phyloP scores from a whole-genome alignment of 768 basidiomycete genomes.

The Auricularia sp. region DNA sequence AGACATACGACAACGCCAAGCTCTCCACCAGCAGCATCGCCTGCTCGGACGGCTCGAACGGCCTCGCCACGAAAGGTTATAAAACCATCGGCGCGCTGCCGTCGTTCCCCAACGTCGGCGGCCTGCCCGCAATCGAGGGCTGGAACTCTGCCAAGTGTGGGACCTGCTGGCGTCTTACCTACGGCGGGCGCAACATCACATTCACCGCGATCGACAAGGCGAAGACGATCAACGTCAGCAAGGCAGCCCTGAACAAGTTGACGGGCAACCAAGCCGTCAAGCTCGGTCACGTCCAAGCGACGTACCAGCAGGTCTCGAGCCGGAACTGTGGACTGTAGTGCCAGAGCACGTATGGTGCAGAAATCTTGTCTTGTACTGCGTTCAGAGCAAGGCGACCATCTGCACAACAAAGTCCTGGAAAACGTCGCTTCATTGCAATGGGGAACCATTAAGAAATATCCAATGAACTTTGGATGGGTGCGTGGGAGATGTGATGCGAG shows the following conservation, averaged over 20 bases:
- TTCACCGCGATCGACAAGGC: neutral
- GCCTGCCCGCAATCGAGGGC: slow-evolving; percentile 20
- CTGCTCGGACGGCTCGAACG: slow-evolving; percentile 30
- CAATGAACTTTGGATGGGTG: neutral
- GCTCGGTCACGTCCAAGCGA: too few species aligned
- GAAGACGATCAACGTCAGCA: slow-evolving; percentile 9
- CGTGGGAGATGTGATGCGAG: neutral
- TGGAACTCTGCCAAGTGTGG: slow-evolving; percentile 20
- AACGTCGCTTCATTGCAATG: neutral
- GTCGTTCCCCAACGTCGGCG: slow-evolving; percentile 29
- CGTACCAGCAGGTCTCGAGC: too few species aligned
- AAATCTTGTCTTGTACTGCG: too few species aligned
- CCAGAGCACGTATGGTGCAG: too few species aligned
- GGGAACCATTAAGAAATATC: neutral
- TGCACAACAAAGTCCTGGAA: too few species aligned
- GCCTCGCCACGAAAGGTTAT: slow-evolving; percentile 24
- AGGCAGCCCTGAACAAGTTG: too few species aligned
- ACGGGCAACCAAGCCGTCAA: too few species aligned
- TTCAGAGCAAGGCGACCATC: too few species aligned
- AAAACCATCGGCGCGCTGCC: slow-evolving; percentile 28
- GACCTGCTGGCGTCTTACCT: slow-evolving; percentile 22
- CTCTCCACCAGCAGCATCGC: slow-evolving; percentile 22
- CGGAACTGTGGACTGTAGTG: too few species aligned
- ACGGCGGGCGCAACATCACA: slow-evolving; percentile 7
- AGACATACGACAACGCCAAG: slow-evolving; percentile 22